Evolutionary conservation across 163 green algal species (phyloP).

Genomic region (Trebouxia gelatinosa): DNA sequence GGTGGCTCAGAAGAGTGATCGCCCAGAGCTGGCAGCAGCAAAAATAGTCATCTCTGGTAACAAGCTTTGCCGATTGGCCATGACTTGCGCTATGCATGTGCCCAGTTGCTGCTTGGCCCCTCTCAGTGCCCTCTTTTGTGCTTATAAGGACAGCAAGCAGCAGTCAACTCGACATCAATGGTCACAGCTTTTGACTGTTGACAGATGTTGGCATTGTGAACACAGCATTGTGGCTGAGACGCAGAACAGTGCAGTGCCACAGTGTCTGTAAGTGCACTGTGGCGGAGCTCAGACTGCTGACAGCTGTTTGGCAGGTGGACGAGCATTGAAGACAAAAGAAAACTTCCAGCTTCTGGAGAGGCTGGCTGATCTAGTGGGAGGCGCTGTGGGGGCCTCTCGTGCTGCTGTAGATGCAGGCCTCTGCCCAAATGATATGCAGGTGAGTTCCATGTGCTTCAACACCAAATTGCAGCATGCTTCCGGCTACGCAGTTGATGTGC

Average conservation of each 20-base stretch:
- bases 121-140: too few relatives aligned
- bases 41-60: slow-evolving; percentile 53
- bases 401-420: slow-evolving; percentile 91
- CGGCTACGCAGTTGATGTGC: too few relatives aligned
- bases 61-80: neutral
- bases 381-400: slow-evolving; percentile 83
- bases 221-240: too few relatives aligned
- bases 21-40: slow-evolving; percentile 60
- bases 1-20: slow-evolving; percentile 38
- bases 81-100: neutral
- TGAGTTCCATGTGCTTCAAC: too few relatives aligned
- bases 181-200: neutral
- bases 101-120: too few relatives aligned
- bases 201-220: neutral
- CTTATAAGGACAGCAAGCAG: neutral
- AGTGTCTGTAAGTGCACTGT: too few relatives aligned
- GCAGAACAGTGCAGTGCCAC: too few relatives aligned
- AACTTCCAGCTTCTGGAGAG: slow-evolving; percentile 78
- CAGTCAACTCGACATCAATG: neutral
- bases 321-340: slow-evolving; percentile 77
- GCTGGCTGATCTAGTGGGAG: slow-evolving; percentile 85
- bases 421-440: slow-evolving; percentile 91
- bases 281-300: neutral
- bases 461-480: too few relatives aligned
- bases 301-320: slow-evolving; percentile 53